Base-by-base conservation (phyloP, 2,329 filamentous ascomycete species). In the Sphaerulina vaccinii region DNA sequence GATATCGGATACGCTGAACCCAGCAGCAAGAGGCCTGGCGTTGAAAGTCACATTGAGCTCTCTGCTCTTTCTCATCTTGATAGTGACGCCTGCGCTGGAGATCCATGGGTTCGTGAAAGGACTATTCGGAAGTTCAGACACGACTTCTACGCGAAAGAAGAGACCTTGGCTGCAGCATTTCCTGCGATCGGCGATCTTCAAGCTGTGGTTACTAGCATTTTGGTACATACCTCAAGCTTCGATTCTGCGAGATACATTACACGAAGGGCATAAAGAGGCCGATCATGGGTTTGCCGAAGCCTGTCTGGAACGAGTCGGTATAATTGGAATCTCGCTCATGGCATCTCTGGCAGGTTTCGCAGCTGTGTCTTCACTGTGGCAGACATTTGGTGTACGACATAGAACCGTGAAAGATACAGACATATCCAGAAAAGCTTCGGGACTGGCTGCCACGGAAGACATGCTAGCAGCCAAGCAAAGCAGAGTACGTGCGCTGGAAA, bases 271-370 rank as follows among this genome's bases (percentile, higher is more conserved):
- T 41, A 39, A 39, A 1, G 61, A 75, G 51, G 67, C 71, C 39
- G 61, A 71, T 10, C 71, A 76, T 51, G 72, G 70, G 19, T 73
- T 83, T 47, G 78, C 75, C 40, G 78, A 82, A 61, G 79, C 78
- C 24, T 81, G 79, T 61, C 65, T 83, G 39, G 79, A 82, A 59
- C 69, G 90, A 38, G 84, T 95, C 21, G 90, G 89, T 10, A 85
- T 95, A 35, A 89, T 95, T 56, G 90, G 90, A 3, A 90, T 93
- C 50, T 85, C 86, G 41, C 73, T 93, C 47, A 95, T 95, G 88
- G 90, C 89, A 13, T 79, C 91, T 11, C 75, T 95, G n/a, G 89
- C 89, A 5, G 90, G 90, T 0, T 95, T 95, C 63, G 90, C 90
- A 5, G 88, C 88, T n/a, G 87, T 95, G 27, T 91, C 87, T 19